Conservation (phyloP, 495 filamentous ascomycete genomes). For the Penicillium mononematosum region DNA sequence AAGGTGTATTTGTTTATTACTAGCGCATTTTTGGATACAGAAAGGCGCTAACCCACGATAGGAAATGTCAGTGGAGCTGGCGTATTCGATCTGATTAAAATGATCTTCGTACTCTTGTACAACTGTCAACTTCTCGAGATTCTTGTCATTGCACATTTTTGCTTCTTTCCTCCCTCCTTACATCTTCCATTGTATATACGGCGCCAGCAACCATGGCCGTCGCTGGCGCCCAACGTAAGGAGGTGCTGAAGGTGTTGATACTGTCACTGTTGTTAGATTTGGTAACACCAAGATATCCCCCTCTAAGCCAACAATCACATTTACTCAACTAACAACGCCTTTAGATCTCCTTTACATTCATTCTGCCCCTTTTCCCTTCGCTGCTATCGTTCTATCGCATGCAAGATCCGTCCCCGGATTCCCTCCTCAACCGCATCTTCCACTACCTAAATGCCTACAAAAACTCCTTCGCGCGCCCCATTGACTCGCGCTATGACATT, state of each 20-base stretch:
- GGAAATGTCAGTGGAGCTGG: slow-evolving; percentile 5
- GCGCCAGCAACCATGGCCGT: slow-evolving; percentile 36
- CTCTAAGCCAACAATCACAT: neutral
- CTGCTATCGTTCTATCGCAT: slow-evolving; percentile 93
- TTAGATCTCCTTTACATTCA: slow-evolving; percentile 91
- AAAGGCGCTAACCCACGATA: slow-evolving; percentile 1
- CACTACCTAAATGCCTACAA: slow-evolving; percentile 92
- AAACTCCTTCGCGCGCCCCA: slow-evolving; percentile 85
- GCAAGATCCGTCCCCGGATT: slow-evolving; percentile 51
- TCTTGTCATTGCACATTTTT: neutral
- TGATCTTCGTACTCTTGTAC: neutral
- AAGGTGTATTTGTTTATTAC: neutral
- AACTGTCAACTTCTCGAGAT: neutral
- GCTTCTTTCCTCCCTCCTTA: neutral
- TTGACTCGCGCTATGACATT: slow-evolving; percentile 95
- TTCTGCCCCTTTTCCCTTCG: slow-evolving; percentile 92
- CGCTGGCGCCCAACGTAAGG: slow-evolving; percentile 60
- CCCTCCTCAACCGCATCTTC: slow-evolving; percentile 76
- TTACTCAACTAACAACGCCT: slow-evolving; percentile 1
- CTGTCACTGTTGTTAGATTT: slow-evolving; percentile 69
- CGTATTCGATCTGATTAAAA: slow-evolving; percentile 5
- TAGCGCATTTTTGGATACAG: neutral
- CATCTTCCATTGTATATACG: neutral
- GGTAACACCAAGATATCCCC: slow-evolving; percentile 38
- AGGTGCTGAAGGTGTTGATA: slow-evolving; percentile 78